Evolutionary conservation across 2,329 filamentous ascomycete genomes (phyloP).

Genomic region (Claviceps lovelessii): DNA sequence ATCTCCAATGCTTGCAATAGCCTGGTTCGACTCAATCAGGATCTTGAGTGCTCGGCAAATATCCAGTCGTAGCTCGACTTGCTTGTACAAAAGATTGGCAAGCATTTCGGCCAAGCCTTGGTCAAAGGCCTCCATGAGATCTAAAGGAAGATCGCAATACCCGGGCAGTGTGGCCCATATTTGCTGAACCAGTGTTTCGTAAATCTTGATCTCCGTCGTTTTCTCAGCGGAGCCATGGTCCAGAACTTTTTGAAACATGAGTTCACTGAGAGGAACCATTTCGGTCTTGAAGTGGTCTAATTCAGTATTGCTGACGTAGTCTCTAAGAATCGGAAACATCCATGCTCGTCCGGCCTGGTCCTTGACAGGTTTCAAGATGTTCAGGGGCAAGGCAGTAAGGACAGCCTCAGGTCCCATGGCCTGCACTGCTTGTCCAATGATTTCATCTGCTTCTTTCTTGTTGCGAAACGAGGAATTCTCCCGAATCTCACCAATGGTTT

Average conservation of each 20-base stretch:
- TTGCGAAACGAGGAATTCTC: conserved; percentile 77
- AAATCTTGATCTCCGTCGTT: conserved; percentile 94
- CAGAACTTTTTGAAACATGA: conserved; percentile 77
- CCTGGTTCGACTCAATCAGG: conserved; percentile 82
- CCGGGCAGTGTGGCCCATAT: conserved; percentile 89
- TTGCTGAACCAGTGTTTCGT: conserved; percentile 88
- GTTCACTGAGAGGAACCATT: conserved; percentile 77
- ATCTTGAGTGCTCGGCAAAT: conserved; percentile 77
- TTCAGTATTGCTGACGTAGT: conserved; percentile 78
- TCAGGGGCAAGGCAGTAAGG: conserved; percentile 69
- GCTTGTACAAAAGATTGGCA: conserved; percentile 83
- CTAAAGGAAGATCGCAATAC: conserved; percentile 84
- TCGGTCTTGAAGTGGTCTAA: conserved; percentile 73
- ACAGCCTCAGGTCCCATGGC: conserved; percentile 84
- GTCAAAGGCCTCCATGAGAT: conserved; percentile 64
- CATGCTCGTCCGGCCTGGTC: conserved; percentile 79
- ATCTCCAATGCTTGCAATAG: conserved; percentile 54
- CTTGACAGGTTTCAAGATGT: conserved; percentile 61
- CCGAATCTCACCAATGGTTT: conserved; percentile 72
- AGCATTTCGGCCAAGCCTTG: conserved; percentile 79
- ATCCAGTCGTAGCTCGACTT: conserved; percentile 73
- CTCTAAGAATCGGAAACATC: conserved; percentile 82
- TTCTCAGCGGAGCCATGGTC: conserved; percentile 72
- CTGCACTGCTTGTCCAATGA: conserved; percentile 74
- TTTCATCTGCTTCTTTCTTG: conserved; percentile 87